Conservation (phyloP, 805 yeast genomes). For the Spencermartinsiella europaea region DNA sequence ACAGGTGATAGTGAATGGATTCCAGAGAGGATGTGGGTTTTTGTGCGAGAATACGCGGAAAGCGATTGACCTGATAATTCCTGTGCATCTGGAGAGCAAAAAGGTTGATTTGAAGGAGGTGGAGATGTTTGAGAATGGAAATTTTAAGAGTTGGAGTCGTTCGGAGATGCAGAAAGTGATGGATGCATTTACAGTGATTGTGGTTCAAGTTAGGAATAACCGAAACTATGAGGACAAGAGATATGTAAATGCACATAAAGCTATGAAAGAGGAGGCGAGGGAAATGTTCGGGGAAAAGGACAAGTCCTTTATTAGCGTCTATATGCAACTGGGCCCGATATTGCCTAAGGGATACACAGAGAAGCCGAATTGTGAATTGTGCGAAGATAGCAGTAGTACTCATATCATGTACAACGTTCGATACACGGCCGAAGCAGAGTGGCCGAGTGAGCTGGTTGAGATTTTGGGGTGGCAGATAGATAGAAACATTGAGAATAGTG, state of each 20-base stretch:
- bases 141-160: neutral
- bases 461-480: neutral
- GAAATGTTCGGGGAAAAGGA: neutral
- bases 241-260: neutral
- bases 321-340: neutral
- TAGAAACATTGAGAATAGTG: no score
- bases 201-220: neutral
- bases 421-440: no score
- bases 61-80: neutral
- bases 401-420: no score
- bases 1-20: neutral
- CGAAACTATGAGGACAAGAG: neutral
- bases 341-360: no score
- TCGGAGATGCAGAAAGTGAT: neutral
- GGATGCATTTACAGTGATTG: neutral
- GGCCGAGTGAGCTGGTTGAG: slow-evolving; percentile 1
- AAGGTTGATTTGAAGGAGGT: neutral
- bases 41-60: neutral
- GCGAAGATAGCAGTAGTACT: no score
- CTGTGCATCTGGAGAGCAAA: neutral
- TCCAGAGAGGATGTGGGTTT: neutral
- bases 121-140: neutral
- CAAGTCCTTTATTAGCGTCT: neutral
- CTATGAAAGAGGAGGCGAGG: neutral
- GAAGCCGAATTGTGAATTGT: no score